Evolutionary conservation across 2,329 filamentous ascomycete genomes (phyloP).

Genomic region (Magnaporthales sp.): DNA sequence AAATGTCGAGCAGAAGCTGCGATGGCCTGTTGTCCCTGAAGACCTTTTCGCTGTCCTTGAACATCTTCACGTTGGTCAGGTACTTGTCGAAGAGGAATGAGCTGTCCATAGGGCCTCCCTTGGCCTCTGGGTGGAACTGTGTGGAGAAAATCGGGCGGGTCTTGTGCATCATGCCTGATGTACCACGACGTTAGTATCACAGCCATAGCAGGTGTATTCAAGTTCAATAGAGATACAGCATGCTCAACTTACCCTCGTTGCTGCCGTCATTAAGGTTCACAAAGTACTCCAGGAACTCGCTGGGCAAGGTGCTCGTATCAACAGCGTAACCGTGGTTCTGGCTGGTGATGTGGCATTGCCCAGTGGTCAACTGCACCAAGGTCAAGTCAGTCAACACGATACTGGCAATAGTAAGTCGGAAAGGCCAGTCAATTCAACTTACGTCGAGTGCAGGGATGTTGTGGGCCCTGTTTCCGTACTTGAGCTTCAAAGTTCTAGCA

Average conservation of each 20-base stretch:
- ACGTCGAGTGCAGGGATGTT: conserved; percentile 89
- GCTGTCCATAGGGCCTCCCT: conserved; percentile 93
- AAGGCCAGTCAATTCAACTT: neutral
- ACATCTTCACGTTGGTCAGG: conserved; percentile 77
- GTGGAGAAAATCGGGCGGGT: conserved; percentile 95
- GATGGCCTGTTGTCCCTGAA: conserved; percentile 83
- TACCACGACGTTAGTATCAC: neutral
- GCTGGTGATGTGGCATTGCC: conserved; percentile 95
- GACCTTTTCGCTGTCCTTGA: conserved; percentile 73
- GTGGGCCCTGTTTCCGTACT: conserved; percentile 98
- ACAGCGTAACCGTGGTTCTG: conserved; percentile 99
- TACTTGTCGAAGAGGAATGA: conserved; percentile 97
- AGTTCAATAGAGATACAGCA: neutral
- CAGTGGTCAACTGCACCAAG: conserved; percentile 59
- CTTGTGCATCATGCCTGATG: conserved; percentile 76
- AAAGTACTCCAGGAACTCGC: conserved; percentile 96
- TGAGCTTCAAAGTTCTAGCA: conserved; percentile 89
- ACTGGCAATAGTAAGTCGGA: neutral
- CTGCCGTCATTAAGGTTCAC: conserved; percentile 96
- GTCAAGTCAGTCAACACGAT: neutral
- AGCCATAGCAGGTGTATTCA: neutral
- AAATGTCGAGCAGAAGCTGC: conserved; percentile 79
- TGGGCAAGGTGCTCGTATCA: conserved; percentile 70
- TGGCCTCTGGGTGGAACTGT: conserved; percentile 98
- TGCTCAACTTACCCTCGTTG: conserved; percentile 62